Evolutionary conservation across 2,329 filamentous ascomycete genomes (phyloP), one percentile per base, ranked within the genome.

Genomic region (Diaporthe sp.): DNA sequence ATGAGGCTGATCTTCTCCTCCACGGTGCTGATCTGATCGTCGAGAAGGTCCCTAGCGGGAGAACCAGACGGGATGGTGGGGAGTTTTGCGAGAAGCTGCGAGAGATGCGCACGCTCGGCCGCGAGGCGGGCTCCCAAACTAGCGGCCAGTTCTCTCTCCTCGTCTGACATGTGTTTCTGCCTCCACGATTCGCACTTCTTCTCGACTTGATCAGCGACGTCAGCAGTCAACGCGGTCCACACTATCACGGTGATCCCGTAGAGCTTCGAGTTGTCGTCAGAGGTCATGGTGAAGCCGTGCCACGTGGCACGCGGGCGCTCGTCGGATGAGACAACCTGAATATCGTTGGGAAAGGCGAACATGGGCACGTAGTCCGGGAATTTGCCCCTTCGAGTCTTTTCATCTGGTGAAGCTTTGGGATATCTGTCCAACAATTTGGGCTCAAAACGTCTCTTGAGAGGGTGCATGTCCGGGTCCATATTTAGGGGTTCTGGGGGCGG

Each of bases 261-360:
- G 28, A 98, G 88, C 83, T 97, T 98, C 73, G 95, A 94, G 80
- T 95, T 96, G 82, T 98, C 96, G 74, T 94, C 94, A 31, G 94
- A 94, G 2, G 97, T 99, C 97, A 99, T 98, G 77, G 95, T 96
- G 82, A 99, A 99, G 67, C 97, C 97, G 85, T 99, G 97, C 97
- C 97, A 99, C 34, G 96, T 98, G n/a, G 97, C 96, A 77, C 95
- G 90, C 1, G 97, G 97, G 77, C 96, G 91, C 82, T 98, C 95
- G 81, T 99, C 97, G 1, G 96, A 96, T 1, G 97, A 98, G 13
- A 98, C 95, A 71, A 99, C 97, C 78, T 95, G 95, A 79, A 99
- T 97, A 83, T 99, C 97, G 84, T 98, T 98, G 61, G 97, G 97
- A 81, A 98, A 99, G 72, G 97, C 96, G 84, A 99, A 99, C 97